A percentile compares a stretch with the other conserved stretches of the same genome.
Evolutionary conservation across 208 protist species (phyloP).

Genomic region (Leishmania major): DNA sequence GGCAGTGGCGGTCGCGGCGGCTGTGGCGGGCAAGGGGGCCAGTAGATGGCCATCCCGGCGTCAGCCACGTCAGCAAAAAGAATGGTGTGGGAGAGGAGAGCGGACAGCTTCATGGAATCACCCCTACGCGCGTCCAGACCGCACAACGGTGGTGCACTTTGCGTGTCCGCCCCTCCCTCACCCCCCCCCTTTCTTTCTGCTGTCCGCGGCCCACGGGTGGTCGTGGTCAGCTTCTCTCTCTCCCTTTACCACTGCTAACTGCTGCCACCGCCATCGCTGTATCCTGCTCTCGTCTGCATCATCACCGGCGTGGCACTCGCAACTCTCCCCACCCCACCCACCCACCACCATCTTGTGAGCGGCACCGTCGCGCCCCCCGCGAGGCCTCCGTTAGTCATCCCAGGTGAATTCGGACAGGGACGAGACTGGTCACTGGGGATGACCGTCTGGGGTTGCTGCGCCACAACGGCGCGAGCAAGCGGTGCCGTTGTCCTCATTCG

Average conservation of each 20-base stretch:
- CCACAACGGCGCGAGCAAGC: background rate
- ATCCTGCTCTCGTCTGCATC: no score
- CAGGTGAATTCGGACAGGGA: no score
- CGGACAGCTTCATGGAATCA: background rate
- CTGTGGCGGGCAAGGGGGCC: background rate
- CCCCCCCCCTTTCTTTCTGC: no score
- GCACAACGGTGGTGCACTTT: background rate
- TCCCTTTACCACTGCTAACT: no score
- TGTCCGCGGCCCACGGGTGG: background rate
- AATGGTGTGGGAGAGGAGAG: background rate
- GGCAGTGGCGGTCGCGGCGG: slow-evolving; percentile 3
- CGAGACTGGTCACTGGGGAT: background rate
- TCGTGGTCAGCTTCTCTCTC: background rate
- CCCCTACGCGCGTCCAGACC: background rate
- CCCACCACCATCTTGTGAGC: no score
- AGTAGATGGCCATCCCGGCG: background rate
- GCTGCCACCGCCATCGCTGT: no score
- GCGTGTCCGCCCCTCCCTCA: no score
- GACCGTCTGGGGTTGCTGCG: background rate
- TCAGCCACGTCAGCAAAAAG: background rate
- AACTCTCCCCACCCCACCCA: no score
- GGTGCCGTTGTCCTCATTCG: background rate
- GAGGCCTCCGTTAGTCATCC: no score
- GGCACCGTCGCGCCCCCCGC: background rate
- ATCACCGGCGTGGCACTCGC: no score